These are phyloP conservation scores for Saksenaea vasiformis DNA, from an alignment of 371 early-diverging fungal species.

Conservation along the genomic window DNA sequence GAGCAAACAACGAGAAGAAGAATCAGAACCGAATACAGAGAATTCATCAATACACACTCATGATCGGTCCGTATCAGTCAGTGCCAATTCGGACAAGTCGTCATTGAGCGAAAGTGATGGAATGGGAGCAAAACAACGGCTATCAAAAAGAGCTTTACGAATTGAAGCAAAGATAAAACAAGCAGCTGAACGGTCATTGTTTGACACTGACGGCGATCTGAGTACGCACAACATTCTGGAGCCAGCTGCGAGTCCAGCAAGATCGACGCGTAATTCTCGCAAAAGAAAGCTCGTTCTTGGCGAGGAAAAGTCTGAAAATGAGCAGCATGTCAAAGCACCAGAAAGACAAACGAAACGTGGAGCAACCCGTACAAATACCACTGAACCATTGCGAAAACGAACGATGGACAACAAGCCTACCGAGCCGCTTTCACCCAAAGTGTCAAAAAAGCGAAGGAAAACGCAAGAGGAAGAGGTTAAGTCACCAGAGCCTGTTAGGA, in stretches of 20 bases:
- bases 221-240: constrained; percentile 42
- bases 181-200: constrained; percentile 25
- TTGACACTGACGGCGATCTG: constrained; percentile 52
- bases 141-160: constrained; percentile 24
- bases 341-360: not conserved
- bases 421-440: not conserved
- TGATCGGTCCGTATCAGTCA: not conserved
- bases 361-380: not conserved
- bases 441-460: not conserved
- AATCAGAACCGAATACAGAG: not conserved
- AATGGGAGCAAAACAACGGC: not conserved
- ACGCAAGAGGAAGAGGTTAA: not conserved
- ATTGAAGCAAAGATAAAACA: constrained; percentile 32
- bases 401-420: not conserved
- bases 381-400: not conserved
- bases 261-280: constrained; percentile 11
- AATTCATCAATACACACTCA: not conserved
- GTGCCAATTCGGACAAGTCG: not conserved
- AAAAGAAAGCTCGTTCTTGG: constrained; percentile 5
- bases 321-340: not conserved
- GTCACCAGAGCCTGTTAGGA: not conserved
- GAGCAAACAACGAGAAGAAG: not conserved
- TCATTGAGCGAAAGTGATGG: not conserved
- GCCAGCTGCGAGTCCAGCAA: constrained; percentile 12
- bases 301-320: constrained; percentile 1